Conservation (phyloP, 352 stramenopile genomes). For the Phytophthora pistaciae region DNA sequence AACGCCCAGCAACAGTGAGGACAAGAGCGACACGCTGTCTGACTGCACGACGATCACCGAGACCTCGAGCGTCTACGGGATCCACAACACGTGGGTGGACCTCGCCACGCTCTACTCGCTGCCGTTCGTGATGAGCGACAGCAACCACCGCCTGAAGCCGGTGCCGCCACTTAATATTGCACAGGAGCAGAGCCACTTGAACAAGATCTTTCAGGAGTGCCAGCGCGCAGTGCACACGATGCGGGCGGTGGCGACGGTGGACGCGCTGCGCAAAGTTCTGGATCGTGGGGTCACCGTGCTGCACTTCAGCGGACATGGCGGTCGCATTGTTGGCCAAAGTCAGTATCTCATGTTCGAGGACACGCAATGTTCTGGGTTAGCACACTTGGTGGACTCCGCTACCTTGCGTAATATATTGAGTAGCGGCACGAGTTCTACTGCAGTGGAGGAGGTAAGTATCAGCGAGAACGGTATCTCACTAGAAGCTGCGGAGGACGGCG, state of each 20-base stretch:
- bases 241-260: slow-evolving; percentile 73
- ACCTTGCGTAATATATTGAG: slow-evolving; percentile 71
- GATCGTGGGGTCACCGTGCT: slow-evolving; percentile 79
- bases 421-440: slow-evolving; percentile 29
- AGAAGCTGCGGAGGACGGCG: slow-evolving; percentile 21
- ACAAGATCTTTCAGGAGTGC: slow-evolving; percentile 81
- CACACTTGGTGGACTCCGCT: slow-evolving; percentile 72
- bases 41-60: slow-evolving; percentile 80
- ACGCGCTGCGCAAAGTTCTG: slow-evolving; percentile 79
- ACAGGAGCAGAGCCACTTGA: slow-evolving; percentile 71
- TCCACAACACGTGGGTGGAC: slow-evolving; percentile 86
- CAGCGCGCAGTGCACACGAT: slow-evolving; percentile 83
- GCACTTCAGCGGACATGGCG: slow-evolving; percentile 84
- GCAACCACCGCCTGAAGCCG: slow-evolving; percentile 56
- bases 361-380: slow-evolving; percentile 67
- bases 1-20: slow-evolving; percentile 42
- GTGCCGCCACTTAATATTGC: slow-evolving; percentile 75
- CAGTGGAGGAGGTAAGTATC: slow-evolving; percentile 20
- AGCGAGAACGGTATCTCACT: slow-evolving; percentile 18
- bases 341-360: slow-evolving; percentile 85
- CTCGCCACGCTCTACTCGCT: slow-evolving; percentile 79
- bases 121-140: slow-evolving; percentile 69
- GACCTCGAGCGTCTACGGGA: slow-evolving; percentile 76
- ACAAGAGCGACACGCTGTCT: slow-evolving; percentile 83
- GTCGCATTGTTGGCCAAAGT: slow-evolving; percentile 65